Conservation (phyloP, 108 stramenopile genomes). For the Cyclotella baltica region DNA sequence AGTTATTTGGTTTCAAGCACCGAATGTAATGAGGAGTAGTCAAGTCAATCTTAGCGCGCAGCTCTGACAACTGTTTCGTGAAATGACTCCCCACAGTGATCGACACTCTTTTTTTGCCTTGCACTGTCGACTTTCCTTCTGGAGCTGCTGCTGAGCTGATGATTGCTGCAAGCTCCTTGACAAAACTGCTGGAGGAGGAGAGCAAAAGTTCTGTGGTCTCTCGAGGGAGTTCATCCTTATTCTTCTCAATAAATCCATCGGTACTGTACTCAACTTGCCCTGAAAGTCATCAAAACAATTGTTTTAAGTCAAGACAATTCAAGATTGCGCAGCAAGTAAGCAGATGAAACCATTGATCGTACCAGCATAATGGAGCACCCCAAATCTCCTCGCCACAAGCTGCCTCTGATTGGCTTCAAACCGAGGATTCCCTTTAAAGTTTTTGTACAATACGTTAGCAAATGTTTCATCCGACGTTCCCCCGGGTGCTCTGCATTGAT, state of each 20-base stretch:
- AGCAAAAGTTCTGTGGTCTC: conserved; percentile 57
- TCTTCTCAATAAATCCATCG: conserved; percentile 78
- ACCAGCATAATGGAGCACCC: conserved; percentile 72
- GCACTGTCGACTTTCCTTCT: conserved; percentile 33
- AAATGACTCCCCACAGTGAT: conserved; percentile 82
- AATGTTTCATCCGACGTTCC: conserved; percentile 70
- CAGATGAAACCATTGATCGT: too few relatives aligned
- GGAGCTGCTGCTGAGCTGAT: conserved; percentile 44
- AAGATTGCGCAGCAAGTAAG: too few relatives aligned
- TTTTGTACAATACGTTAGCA: conserved; percentile 56
- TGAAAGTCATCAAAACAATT: not conserved
- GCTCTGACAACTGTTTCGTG: conserved; percentile 62
- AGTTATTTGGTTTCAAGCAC: conserved; percentile 84
- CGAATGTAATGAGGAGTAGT: conserved; percentile 83
- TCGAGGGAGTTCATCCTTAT: conserved; percentile 75
- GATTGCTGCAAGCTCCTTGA: conserved; percentile 55
- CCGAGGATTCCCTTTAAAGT: conserved; percentile 45
- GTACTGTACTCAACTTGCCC: conserved; percentile 65
- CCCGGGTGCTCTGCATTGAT: conserved; percentile 65
- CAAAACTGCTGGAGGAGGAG: conserved; percentile 48
- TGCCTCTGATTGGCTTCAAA: conserved; percentile 67
- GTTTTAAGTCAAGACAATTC: not conserved
- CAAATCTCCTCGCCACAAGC: conserved; percentile 69
- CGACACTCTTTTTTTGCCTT: conserved; percentile 40
- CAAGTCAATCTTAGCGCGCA: conserved; percentile 60